Evolutionary conservation across 1,139 yeast species (phyloP), one percentile per base, ranked within the genome.

Genomic region (Geotrichum macrosporum): DNA sequence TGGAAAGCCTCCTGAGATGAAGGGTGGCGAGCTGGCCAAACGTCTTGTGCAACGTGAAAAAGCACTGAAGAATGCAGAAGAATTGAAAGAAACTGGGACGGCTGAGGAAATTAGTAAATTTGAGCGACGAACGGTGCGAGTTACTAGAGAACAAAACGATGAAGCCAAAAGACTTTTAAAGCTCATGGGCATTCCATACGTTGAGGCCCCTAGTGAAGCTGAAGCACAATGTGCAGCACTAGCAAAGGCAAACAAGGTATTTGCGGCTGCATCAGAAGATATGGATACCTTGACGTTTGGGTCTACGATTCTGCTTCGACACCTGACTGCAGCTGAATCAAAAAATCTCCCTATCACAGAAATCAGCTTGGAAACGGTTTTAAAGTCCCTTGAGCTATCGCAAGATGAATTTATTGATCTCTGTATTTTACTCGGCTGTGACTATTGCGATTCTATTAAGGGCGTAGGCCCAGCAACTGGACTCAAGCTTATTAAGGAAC

Each of bases 401-500:
- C 72, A 76, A 47, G 76, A 75, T 22, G 84, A 88, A 49, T 92
- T 92, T 64, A 77, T 94, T 46, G 99, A 92, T 63, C 68, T 92
- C 59, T 89, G 98, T 69, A 92, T 94, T 41, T 72, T 92, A 58
- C 71, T 94, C 38, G 99, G 99, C 1, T 92, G 98, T 67, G 99
- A 92, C 69, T 92, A 92, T 65, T 87, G 96, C 69, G 97, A 92
- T 55, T 85, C 96, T 1, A 89, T 94, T 50, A 78, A 79, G 55
- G 98, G 98, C 12, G 82, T 94, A 47, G 99, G 99, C 3, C 97
- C 97, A 0, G 92, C 84, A 1, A 89, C 96, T 1, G 98, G 97
- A 0, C 74, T 77, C 55, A 89, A 92, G 59, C 73, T 92, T 53
- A 86, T 92, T 55, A 83, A 82, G 62, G 96, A 92, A 60, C 89